phyloP scores from a whole-genome alignment of 257 asterid species.

The Gentiana macrophylla region DNA sequence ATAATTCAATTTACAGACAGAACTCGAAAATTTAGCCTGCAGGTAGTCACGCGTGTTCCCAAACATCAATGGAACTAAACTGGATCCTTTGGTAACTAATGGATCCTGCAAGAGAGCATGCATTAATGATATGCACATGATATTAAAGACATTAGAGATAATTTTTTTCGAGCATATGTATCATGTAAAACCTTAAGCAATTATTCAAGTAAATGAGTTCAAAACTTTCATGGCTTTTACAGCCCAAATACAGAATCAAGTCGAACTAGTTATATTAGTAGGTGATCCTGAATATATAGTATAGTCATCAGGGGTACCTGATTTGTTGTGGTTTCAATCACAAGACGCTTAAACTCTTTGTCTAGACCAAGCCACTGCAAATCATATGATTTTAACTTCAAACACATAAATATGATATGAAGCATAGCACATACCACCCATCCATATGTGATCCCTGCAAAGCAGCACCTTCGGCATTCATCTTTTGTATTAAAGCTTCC shows the following conservation, averaged over 20 bases:
- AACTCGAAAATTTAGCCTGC: conserved; percentile 31
- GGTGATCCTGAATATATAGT: neutral
- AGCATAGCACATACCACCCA: conserved; percentile 54
- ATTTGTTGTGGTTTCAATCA: conserved; percentile 62
- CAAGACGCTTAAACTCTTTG: conserved; percentile 55
- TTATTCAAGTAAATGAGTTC: neutral
- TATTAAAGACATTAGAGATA: too few relatives aligned
- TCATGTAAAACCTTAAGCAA: too few relatives aligned
- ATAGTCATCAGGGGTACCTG: too few relatives aligned
- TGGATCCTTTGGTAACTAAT: conserved; percentile 56
- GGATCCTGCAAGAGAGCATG: conserved; percentile 46
- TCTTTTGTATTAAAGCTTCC: conserved; percentile 52
- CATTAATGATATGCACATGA: too few relatives aligned
- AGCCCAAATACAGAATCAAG: neutral
- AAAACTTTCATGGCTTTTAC: neutral
- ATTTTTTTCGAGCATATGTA: too few relatives aligned
- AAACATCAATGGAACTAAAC: conserved; percentile 68
- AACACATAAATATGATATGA: neutral
- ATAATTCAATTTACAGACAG: too few relatives aligned
- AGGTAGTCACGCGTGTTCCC: conserved; percentile 90
- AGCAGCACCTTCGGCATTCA: conserved; percentile 82
- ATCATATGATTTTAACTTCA: conserved; percentile 2
- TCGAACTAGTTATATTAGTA: neutral
- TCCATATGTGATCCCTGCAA: conserved; percentile 86
- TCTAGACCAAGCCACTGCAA: conserved; percentile 74